phyloP scores from a whole-genome alignment of 192 early-diverging fungal genomes.

The Entophlyctis luteolus region DNA sequence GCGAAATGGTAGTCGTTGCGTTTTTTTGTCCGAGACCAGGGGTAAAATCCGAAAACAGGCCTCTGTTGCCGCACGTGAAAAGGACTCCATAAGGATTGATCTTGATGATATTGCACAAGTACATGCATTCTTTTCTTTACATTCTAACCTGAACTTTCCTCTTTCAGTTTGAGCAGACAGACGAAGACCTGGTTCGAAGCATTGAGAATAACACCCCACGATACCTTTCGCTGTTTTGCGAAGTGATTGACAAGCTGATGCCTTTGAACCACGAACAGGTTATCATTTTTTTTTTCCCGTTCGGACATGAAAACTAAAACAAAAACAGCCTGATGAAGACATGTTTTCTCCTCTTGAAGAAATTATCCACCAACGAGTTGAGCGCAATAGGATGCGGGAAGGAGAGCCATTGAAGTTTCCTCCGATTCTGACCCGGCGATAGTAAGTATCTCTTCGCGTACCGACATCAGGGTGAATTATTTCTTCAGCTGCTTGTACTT shows the following conservation, averaged over 20 bases:
- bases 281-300: constrained; percentile 7
- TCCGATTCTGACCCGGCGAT: constrained; percentile 77
- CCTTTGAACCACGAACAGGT: constrained; percentile 38
- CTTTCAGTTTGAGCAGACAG: constrained; percentile 33
- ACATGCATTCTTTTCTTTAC: not conserved
- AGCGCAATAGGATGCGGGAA: constrained; percentile 39
- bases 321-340: constrained; percentile 33
- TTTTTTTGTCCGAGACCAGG: not conserved
- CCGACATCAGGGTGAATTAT: not conserved
- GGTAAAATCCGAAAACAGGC: constrained; percentile 18
- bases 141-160: not conserved
- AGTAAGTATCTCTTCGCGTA: constrained; percentile 52
- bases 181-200: constrained; percentile 42
- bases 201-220: constrained; percentile 83
- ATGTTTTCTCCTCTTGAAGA: constrained; percentile 84
- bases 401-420: constrained; percentile 60
- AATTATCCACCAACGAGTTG: constrained; percentile 77
- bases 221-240: constrained; percentile 76
- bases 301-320: not conserved
- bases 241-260: constrained; percentile 67
- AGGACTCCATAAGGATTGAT: constrained; percentile 35
- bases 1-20: constrained; percentile 27
- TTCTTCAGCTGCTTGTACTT: constrained; percentile 69
- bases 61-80: constrained; percentile 31
- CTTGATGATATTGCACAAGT: constrained; percentile 45